These are phyloP conservation scores for Ganoderma leucocontextum DNA, from an alignment of 1,284 basidiomycete genomes.

Conservation along the genomic window DNA sequence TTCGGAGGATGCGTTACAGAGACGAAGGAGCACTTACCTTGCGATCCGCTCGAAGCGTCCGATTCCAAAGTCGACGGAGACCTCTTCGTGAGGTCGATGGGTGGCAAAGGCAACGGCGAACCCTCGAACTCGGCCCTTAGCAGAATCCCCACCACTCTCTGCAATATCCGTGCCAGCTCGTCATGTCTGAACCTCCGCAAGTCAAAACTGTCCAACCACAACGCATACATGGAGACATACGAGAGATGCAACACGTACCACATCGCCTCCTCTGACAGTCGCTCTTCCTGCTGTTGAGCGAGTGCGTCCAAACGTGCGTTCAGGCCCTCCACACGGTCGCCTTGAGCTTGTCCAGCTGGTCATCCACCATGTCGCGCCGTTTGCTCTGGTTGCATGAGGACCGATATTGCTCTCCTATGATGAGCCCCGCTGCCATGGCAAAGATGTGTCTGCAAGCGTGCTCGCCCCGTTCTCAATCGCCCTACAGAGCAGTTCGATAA, in stretches of 20 bases:
- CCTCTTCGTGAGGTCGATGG: slow-evolving; percentile 45
- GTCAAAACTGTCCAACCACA: neutral
- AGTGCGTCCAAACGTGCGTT: slow-evolving; percentile 55
- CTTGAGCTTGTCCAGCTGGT: slow-evolving; percentile 70
- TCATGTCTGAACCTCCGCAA: slow-evolving; percentile 55
- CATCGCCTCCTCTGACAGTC: slow-evolving; percentile 51
- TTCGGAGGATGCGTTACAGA: too few species aligned
- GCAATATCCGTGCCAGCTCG: slow-evolving; percentile 70
- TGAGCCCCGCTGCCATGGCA: slow-evolving; percentile 77
- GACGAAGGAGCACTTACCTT: too few species aligned
- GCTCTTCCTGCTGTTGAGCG: slow-evolving; percentile 53
- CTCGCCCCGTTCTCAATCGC: slow-evolving; percentile 92
- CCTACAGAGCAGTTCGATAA: slow-evolving; percentile 48
- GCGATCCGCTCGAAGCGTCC: neutral
- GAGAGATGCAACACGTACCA: slow-evolving; percentile 48
- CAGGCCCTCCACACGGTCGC: slow-evolving; percentile 56
- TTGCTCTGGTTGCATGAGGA: slow-evolving; percentile 77
- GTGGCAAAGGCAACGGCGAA: slow-evolving; percentile 59
- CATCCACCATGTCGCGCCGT: slow-evolving; percentile 79
- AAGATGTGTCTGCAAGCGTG: slow-evolving; percentile 88
- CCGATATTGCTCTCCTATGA: slow-evolving; percentile 83
- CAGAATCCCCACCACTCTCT: slow-evolving; percentile 78
- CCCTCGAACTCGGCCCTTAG: slow-evolving; percentile 66
- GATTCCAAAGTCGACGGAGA: slow-evolving; percentile 5
- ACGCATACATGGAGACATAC: slow-evolving; percentile 15